Conservation (phyloP, 306 rosid species). For the Corylus americana region DNA sequence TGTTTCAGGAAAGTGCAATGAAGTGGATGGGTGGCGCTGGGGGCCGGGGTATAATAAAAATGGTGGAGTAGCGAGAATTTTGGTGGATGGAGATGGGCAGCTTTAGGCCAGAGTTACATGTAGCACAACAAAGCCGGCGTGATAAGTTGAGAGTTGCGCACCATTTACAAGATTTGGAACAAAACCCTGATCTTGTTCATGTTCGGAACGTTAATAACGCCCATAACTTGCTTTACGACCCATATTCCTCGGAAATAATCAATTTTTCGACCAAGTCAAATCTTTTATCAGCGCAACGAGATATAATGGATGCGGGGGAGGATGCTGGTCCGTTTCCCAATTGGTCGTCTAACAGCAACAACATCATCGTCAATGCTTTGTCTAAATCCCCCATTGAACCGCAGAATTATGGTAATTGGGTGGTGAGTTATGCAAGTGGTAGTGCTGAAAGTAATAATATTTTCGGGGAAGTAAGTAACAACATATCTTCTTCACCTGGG, state of each 20-base stretch:
- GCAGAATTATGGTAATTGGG: slow-evolving; percentile 45
- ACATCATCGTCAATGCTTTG: slow-evolving; percentile 13
- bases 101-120: slow-evolving; percentile 68
- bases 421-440: slow-evolving; percentile 40
- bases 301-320: slow-evolving; percentile 22
- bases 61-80: neutral
- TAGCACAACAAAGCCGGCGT: slow-evolving; percentile 88
- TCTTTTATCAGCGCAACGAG: slow-evolving; percentile 24
- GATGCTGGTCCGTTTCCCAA: slow-evolving; percentile 21
- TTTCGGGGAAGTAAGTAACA: slow-evolving; percentile 29
- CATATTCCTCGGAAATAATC: slow-evolving; percentile 46
- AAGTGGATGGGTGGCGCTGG: neutral
- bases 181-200: slow-evolving; percentile 51
- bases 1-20: neutral
- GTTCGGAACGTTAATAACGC: slow-evolving; percentile 58
- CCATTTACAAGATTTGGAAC: slow-evolving; percentile 35
- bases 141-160: slow-evolving; percentile 62
- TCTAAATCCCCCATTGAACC: slow-evolving; percentile 30
- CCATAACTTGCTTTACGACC: slow-evolving; percentile 56
- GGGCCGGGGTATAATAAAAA: neutral
- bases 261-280: slow-evolving; percentile 39
- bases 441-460: slow-evolving; percentile 13
- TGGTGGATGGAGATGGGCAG: slow-evolving; percentile 56
- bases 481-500: slow-evolving; percentile 18
- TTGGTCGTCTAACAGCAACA: slow-evolving; percentile 5